phyloP scores from a whole-genome alignment of 2,329 filamentous ascomycete species.

The Colletotrichum plurivorum region DNA sequence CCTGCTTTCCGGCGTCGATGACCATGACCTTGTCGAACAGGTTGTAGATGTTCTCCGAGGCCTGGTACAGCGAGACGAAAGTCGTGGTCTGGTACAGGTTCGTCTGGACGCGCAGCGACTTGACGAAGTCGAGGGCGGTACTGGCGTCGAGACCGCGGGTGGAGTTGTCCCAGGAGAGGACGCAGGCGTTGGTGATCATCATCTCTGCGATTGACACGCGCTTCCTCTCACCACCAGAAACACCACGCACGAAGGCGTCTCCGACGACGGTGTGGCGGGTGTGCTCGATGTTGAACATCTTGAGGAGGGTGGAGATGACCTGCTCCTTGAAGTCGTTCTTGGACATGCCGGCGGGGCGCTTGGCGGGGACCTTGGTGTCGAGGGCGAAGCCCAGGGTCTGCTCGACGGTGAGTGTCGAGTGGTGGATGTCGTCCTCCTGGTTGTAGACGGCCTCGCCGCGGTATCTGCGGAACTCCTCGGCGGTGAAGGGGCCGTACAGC shows the following conservation, averaged over 20 bases:
- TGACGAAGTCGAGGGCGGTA: conserved; percentile 76
- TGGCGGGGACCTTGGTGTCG: conserved; percentile 87
- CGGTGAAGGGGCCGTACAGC: conserved; percentile 80
- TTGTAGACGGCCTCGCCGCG: conserved; percentile 90
- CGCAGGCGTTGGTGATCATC: conserved; percentile 80
- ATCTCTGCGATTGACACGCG: conserved; percentile 88
- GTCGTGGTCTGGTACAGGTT: conserved; percentile 88
- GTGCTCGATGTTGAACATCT: conserved; percentile 96
- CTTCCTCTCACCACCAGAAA: conserved; percentile 85
- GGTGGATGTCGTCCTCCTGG: conserved; percentile 88
- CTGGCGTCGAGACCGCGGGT: conserved; percentile 78
- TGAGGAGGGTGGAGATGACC: conserved; percentile 81
- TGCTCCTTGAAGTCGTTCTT: conserved; percentile 83
- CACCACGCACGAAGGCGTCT: conserved; percentile 83
- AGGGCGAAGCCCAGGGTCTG: conserved; percentile 90
- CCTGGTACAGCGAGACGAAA: conserved; percentile 89
- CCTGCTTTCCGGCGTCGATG: conserved; percentile 81
- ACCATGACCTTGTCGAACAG: conserved; percentile 89
- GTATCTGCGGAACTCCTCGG: conserved; percentile 80
- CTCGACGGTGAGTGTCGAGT: conserved; percentile 87
- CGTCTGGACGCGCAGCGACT: conserved; percentile 83
- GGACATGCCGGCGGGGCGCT: conserved; percentile 80
- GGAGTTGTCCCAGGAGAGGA: conserved; percentile 83
- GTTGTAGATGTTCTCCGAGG: conserved; percentile 84
- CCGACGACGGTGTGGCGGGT: conserved; percentile 89